phyloP scores from a whole-genome alignment of 768 basidiomycete genomes.

The Xanthoconium stramineum region DNA sequence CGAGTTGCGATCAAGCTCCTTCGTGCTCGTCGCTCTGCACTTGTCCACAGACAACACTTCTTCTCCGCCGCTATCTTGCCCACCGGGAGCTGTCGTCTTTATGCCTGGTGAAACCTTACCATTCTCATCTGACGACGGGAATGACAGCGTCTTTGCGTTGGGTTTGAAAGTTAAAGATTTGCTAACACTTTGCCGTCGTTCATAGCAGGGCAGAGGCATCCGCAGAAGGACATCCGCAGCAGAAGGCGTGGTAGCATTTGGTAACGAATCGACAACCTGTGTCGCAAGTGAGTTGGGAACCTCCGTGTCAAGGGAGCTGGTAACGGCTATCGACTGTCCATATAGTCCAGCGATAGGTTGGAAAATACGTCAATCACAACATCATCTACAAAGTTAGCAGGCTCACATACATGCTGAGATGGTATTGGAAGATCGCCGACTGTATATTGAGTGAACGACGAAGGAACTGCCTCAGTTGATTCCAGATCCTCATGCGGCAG shows the following conservation, averaged over 20 bases:
- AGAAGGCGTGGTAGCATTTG: neutral
- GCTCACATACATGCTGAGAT: conserved; percentile 14
- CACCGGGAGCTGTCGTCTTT: neutral
- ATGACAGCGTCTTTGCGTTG: conserved; percentile 17
- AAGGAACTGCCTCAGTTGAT: conserved; percentile 1
- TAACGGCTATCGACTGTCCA: conserved; percentile 1
- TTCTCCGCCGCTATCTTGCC: neutral
- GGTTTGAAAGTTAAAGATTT: conserved; percentile 15
- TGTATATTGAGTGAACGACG: conserved; percentile 7
- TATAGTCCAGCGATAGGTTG: neutral
- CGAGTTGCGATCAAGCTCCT: conserved; percentile 10
- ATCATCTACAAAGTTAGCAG: neutral
- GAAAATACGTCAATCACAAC: conserved; percentile 3
- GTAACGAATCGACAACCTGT: conserved; percentile 4
- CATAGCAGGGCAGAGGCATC: conserved; percentile 37
- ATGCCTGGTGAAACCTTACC: conserved; percentile 16
- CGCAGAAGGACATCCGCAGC: neutral
- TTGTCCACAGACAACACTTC: neutral
- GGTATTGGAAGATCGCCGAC: conserved; percentile 26
- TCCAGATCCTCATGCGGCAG: neutral
- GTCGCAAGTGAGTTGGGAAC: neutral
- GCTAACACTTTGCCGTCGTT: conserved; percentile 32
- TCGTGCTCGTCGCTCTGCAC: conserved; percentile 33
- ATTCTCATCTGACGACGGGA: conserved; percentile 18
- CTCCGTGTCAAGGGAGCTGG: neutral